Base-by-base conservation (phyloP, 345 rosid genomes). In the Clarkia xantiana region DNA sequence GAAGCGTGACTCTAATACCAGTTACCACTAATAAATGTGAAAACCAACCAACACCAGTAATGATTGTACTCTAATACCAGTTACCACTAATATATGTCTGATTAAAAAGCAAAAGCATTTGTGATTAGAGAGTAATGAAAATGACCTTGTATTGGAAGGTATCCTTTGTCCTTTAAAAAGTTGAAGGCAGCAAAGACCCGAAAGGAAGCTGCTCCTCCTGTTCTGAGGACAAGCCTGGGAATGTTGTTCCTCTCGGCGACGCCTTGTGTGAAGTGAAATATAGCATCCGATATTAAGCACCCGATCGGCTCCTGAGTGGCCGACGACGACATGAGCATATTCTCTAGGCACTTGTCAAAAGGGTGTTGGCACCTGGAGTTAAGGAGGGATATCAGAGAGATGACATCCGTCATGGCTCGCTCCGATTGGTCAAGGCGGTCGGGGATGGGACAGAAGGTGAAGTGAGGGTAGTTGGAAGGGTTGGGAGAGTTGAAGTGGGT, bases 401-500 rank as follows among this genome's bases (percentile, higher is more conserved):
- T 10, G 20, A 55, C 9, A 14, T 61, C 54, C 3, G 23, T 7
- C 2, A 39, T 29, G 19, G 59, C 43, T 45, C 64, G 25, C 29
- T 61, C 67, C 1, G 52, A 8, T 14, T 14, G 61, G 10, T 53
- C 41, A 2, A 65, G 46, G 22, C 62, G 55, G 11, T 65, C 67
- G 2, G 39, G 18, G 50, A 65, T 61, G 45, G 47, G 42, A 20
- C 42, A 54, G 62, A 70, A 70, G 39, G 59, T 52, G 60, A 70
- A 65, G 56, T 53, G 49, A 0, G 71, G 65, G 54, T 62, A 19
- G 44, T 53, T 62, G 52, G 69, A 65, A 25, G 71, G 55, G 29
- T 54, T 46, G 6, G 67, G 71, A 25, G 67, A 44, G 62, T 69
- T 69, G 64, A 64, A 65, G 49, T 42, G 43, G 18, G 63, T 69